Conservation (phyloP, 2,329 filamentous ascomycete species). For the Cryphonectria japonica region DNA sequence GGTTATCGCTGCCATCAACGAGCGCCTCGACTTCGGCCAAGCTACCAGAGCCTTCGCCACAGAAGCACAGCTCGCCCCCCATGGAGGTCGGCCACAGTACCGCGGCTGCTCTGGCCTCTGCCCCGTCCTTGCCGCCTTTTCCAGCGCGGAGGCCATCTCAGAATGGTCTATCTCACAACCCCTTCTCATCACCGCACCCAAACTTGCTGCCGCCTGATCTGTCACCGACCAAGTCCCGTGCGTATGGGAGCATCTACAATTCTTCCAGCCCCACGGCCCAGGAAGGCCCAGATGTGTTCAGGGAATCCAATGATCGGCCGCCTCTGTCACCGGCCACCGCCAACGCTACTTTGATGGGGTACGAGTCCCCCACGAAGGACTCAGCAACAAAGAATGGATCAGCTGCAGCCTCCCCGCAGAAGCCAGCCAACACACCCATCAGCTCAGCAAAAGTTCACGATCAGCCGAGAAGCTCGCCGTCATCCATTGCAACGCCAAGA, state of each 20-base stretch:
- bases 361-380: constrained; percentile 37
- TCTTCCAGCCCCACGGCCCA: constrained; percentile 36
- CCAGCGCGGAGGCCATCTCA: constrained; percentile 33
- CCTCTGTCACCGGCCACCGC: constrained; percentile 29
- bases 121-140: constrained; percentile 10
- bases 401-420: constrained; percentile 29
- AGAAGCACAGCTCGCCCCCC: constrained; percentile 27
- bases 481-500: constrained; percentile 30
- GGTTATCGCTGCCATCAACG: constrained; percentile 23
- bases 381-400: constrained; percentile 36
- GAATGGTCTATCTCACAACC: constrained; percentile 41
- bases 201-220: constrained; percentile 46
- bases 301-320: constrained; percentile 21
- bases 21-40: constrained; percentile 18
- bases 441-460: constrained; percentile 28
- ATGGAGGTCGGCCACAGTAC: constrained; percentile 9
- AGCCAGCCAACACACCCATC: constrained; percentile 24
- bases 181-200: constrained; percentile 50
- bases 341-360: constrained; percentile 31
- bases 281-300: constrained; percentile 21
- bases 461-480: constrained; percentile 33
- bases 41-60: constrained; percentile 27
- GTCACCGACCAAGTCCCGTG: constrained; percentile 45
- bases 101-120: constrained; percentile 17
- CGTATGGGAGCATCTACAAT: constrained; percentile 44